phyloP scores from a whole-genome alignment of 176 grass and related monocot genomes.

The Zea mays region Zm-B73-REFERENCE-NAM-5.0 NC_050098.1:230734501-230735000 shows the following conservation, averaged over 20 bases:
- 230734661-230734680: conserved; percentile 21
- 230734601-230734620: conserved; percentile 8
- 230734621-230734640: conserved; percentile 10
- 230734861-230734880: conserved; percentile 9
- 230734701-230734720: conserved; percentile 12
- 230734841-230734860: conserved; percentile 2
- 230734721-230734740: conserved; percentile 9
- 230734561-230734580: conserved; percentile 5
- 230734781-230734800: background rate
- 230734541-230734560: background rate
- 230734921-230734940: conserved; percentile 28
- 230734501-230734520: background rate
- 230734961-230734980: conserved; percentile 27
- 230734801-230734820: background rate
- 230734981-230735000: conserved; percentile 4
- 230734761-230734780: background rate
- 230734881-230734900: conserved; percentile 34
- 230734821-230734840: background rate
- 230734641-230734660: background rate
- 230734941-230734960: conserved; percentile 14
- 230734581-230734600: conserved; percentile 7
- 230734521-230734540: background rate
- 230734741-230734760: background rate
- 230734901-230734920: conserved; percentile 34
- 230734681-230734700: conserved; percentile 3